These are phyloP conservation scores for Ceratocystis colombiana DNA, from an alignment of 2,329 filamentous ascomycete genomes.

Conservation along the genomic window DNA sequence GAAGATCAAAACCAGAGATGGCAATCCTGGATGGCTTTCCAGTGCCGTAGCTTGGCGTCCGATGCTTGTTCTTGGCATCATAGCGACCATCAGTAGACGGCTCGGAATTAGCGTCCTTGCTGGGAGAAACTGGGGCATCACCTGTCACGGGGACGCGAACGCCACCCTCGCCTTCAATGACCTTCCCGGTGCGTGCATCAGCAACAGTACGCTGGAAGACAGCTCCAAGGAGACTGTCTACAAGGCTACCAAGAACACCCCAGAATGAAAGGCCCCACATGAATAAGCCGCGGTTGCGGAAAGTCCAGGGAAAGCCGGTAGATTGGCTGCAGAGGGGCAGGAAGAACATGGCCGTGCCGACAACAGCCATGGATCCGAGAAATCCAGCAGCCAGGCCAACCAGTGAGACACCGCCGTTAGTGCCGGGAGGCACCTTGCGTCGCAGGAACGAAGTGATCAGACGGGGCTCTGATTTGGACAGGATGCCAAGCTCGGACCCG, in stretches of 20 bases:
- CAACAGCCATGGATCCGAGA: constrained; percentile 61
- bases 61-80: constrained; percentile 41
- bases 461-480: constrained; percentile 63
- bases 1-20: constrained; percentile 58
- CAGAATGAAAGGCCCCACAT: constrained; percentile 55
- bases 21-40: constrained; percentile 52
- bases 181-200: constrained; percentile 72
- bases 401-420: constrained; percentile 82
- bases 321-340: constrained; percentile 56
- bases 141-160: constrained; percentile 44
- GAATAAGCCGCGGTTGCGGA: constrained; percentile 38
- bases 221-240: constrained; percentile 82
- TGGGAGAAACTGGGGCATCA: constrained; percentile 27
- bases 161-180: constrained; percentile 79
- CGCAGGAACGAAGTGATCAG: constrained; percentile 73
- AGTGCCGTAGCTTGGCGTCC: constrained; percentile 44
- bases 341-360: constrained; percentile 53
- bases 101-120: constrained; percentile 30
- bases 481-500: constrained; percentile 86
- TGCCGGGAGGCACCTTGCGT: constrained; percentile 74
- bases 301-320: constrained; percentile 43
- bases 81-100: constrained; percentile 38
- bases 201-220: constrained; percentile 76
- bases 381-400: constrained; percentile 64
- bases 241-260: constrained; percentile 67